Evolutionary conservation across 768 basidiomycete genomes (phyloP).

Genomic region (Guyanaporus albipodus): DNA sequence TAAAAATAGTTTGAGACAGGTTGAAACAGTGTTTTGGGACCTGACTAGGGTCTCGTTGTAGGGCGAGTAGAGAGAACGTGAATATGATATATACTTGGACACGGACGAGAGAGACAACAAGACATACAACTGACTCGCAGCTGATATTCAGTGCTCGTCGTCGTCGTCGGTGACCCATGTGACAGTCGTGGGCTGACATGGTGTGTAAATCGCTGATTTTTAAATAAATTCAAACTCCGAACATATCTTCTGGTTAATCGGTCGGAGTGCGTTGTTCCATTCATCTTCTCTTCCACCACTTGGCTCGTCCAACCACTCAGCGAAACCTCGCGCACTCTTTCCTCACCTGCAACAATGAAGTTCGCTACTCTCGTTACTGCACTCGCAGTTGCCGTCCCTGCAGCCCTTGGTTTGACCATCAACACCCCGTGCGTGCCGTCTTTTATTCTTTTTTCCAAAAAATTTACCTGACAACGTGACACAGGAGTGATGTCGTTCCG

Average conservation of each 20-base stretch:
- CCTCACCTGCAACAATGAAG: slow-evolving; percentile 36
- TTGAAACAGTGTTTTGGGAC: too few relatives aligned
- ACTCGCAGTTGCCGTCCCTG: slow-evolving; percentile 31
- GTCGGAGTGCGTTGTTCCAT: not conserved
- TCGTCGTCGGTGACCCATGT: too few relatives aligned
- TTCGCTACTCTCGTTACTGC: slow-evolving; percentile 28
- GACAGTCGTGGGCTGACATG: not conserved
- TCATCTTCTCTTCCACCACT: slow-evolving; percentile 1
- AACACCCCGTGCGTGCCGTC: slow-evolving; percentile 60
- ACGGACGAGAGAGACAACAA: too few relatives aligned
- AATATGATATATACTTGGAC: too few relatives aligned
- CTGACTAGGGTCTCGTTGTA: too few relatives aligned
- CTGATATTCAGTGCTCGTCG: too few relatives aligned
- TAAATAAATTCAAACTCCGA: slow-evolving; percentile 30
- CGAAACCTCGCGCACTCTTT: slow-evolving; percentile 19
- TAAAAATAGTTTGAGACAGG: not conserved
- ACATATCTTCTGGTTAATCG: slow-evolving; percentile 9
- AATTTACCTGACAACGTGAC: too few relatives aligned
- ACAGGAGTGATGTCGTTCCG: slow-evolving; percentile 38
- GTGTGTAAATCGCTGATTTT: slow-evolving; percentile 3
- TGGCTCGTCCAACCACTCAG: not conserved
- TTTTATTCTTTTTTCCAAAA: slow-evolving; percentile 1
- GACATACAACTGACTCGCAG: too few relatives aligned
- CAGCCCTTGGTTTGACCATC: slow-evolving; percentile 47
- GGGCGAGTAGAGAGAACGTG: too few relatives aligned